Evolutionary conservation across 1,284 basidiomycete species (phyloP), one percentile per base, ranked within the genome.

Genomic region (Golubevia sp.): DNA sequence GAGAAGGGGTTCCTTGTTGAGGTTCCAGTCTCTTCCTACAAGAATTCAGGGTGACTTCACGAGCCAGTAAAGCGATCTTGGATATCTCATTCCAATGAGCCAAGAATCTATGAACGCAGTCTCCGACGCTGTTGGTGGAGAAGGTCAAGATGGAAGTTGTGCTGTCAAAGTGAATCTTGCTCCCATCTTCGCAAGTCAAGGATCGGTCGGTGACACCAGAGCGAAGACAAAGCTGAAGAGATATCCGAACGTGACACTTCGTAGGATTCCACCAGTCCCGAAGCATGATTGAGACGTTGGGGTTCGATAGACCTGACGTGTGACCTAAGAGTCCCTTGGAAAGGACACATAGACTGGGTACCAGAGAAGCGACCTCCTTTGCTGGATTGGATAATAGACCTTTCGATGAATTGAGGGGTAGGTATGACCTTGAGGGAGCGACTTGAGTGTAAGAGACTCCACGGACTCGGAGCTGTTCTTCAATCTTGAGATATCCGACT

Each of bases 211-310:
- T 49, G 18, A 49, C 15, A 50, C 64, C 56, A 5, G 34, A 23
- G n/a, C 20, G 26, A 3, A 62, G 26, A 8, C 25, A 21, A 18
- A 68, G 38, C 15, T 54, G 60, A 1, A 62, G 50, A 11, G 58
- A 57, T 54, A 75, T 56, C 69, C 84, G 56, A 48, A 86, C 87
- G 68, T 86, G 85, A 56, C 89, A 90, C 65, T 88, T 88, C 66
- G 89, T 88, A 53, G 90, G 89, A 27, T 90, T 90, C 92, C 93
- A 94, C 93, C 94, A 96, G 71, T 93, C 90, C 25, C 92, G 87
- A 3, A 94, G 90, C 66, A 92, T 90, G 58, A 97, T 89, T 51
- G 90, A 90, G 58, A 96, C 92, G 78, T 93, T 94, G 4, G 91
- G 90, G 89, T 93, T 92, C 5, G 92, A 92, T 2, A 92, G 92